Evolutionary conservation across 2,329 filamentous ascomycete genomes (phyloP).

Genomic region (Alternaria ventricosa): DNA sequence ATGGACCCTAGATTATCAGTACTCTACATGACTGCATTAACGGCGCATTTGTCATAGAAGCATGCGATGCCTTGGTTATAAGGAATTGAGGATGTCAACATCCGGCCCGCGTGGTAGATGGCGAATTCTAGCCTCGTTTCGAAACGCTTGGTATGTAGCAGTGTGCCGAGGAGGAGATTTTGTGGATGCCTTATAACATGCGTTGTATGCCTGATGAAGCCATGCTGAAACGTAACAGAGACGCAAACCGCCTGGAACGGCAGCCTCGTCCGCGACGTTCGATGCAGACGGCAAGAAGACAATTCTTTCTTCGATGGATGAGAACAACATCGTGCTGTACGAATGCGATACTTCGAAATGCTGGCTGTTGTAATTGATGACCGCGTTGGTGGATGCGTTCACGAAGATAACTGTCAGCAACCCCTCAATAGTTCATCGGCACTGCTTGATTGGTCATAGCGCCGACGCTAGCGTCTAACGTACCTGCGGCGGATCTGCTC

Average conservation of each 20-base stretch:
- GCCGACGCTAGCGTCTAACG: constrained; percentile 22
- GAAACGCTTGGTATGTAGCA: constrained; percentile 5
- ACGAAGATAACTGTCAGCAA: background rate
- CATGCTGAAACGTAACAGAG: constrained; percentile 30
- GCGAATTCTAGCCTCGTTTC: background rate
- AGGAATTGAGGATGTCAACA: background rate
- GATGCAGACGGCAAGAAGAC: background rate
- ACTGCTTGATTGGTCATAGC: constrained; percentile 13
- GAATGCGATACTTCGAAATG: background rate
- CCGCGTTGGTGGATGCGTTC: background rate
- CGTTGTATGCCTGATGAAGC: constrained; percentile 17
- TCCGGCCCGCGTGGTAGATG: background rate
- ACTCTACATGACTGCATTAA: background rate
- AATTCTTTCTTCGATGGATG: background rate
- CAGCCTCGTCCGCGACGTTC: constrained; percentile 3
- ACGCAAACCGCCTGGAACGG: constrained; percentile 25
- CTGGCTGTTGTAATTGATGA: background rate
- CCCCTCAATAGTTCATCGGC: constrained; percentile 15
- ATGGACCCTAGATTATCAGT: background rate
- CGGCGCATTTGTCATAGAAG: background rate
- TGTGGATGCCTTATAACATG: constrained; percentile 5
- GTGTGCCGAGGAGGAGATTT: constrained; percentile 5
- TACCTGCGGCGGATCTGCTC: constrained; percentile 26
- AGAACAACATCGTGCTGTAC: accelerated
- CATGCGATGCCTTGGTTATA: background rate